These are phyloP conservation scores for button mushroom (Agaricus bisporus) DNA, from an alignment of 768 basidiomycete species.

Conservation along the genomic window DNA sequence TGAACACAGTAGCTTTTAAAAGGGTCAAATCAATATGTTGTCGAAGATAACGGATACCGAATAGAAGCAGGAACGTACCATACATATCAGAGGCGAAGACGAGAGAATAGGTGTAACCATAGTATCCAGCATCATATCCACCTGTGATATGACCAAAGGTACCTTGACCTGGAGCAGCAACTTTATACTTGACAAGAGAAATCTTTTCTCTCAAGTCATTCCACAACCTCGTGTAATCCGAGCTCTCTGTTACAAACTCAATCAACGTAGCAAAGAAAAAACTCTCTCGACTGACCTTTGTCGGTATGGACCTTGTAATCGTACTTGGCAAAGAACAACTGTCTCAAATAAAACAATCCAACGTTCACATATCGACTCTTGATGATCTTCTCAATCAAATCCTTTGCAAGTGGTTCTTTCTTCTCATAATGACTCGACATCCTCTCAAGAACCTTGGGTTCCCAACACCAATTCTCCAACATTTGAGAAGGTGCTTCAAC, in stretches of 20 bases:
- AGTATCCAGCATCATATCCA: constrained; percentile 67
- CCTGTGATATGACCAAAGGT: constrained; percentile 74
- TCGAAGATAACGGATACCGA: neutral
- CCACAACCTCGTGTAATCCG: constrained; percentile 79
- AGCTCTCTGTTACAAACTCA: constrained; percentile 31
- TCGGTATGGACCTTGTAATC: constrained; percentile 73
- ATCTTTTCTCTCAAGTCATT: constrained; percentile 63
- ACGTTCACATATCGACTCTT: constrained; percentile 79
- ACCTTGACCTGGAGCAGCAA: constrained; percentile 63
- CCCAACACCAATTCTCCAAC: constrained; percentile 94
- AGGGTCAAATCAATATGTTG: neutral
- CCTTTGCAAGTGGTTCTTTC: constrained; percentile 60
- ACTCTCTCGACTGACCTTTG: constrained; percentile 39
- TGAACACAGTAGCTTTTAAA: constrained; percentile 66
- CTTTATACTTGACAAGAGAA: constrained; percentile 60
- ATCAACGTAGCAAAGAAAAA: neutral
- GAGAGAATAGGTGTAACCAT: constrained; percentile 73
- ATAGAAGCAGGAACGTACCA: constrained; percentile 18
- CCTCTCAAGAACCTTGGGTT: constrained; percentile 63
- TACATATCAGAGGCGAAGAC: constrained; percentile 59
- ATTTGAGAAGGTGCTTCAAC: constrained; percentile 91
- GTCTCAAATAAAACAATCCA: constrained; percentile 76
- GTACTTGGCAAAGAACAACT: constrained; percentile 79
- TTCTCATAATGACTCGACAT: constrained; percentile 83
- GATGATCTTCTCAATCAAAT: constrained; percentile 75